Evolutionary conservation across 176 grass and related monocot species (phyloP), one percentile per base, ranked within the genome.

Genomic region (Bonia amplexicaulis): DNA sequence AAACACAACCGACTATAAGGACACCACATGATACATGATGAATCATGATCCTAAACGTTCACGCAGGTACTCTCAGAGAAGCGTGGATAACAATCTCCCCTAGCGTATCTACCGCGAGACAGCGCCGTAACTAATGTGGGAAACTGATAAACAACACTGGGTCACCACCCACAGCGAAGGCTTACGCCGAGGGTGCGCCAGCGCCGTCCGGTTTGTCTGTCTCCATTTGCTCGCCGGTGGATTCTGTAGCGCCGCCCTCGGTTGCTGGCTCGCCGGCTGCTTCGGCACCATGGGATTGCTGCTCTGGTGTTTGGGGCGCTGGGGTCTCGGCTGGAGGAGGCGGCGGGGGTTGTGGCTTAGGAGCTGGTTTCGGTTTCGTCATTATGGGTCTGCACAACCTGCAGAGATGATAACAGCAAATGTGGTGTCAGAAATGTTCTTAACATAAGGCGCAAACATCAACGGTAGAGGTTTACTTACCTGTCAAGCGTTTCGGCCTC

Each of bases 371-470:
- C 0, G 92, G 85, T 74, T 94, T 97, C 37, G 87, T 94, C 95
- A 94, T 91, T 85, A 97, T 93, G 0, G 88, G 78, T 84, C 88
- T 97, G 82, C 90, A 94, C 39, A 91, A 90, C 89, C 95, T 97
- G 84, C 51, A 40, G 19, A 69, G 63, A 33, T 7, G 52, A 31
- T 27, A 73, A 68, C 23, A 31, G 23, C 11, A 7, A 15, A 66
- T 29, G 57, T 10, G 7, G 60, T 35, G 26, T 80, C 17, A 79
- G 80, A 37, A 58, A 26, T 35, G 10, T 23, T 44, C 27, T 29
- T 31, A 17, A 27, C n/a, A 29, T 40, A 12, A 12, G 22, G 22
- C 13, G 19, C 17, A 37, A n/a, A 33, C 35, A 80, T 54, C 1
- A 9, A 12, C 13, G 7, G 8, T 1, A 33, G 6, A 37, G 5